These are phyloP conservation scores for Penicillium olsonii DNA, from an alignment of 2,329 filamentous ascomycete genomes.

Conservation along the genomic window DNA sequence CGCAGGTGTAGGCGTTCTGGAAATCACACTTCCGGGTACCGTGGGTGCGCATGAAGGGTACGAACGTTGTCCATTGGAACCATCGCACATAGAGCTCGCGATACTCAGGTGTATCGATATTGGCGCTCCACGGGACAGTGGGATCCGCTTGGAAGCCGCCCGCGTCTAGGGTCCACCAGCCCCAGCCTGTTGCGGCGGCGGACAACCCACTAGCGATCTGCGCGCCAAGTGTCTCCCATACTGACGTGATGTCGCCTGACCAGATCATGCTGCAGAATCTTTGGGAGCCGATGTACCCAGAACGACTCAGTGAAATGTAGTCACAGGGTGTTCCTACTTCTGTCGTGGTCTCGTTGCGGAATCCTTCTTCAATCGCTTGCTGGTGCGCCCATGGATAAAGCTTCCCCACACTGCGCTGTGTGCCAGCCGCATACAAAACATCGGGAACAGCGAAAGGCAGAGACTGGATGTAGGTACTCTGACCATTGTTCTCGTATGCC, in stretches of 20 bases:
- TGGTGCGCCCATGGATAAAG: constrained; percentile 61
- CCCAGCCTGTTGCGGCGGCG: constrained; percentile 62
- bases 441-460: constrained; percentile 29
- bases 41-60: constrained; percentile 61
- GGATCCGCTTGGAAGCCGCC: constrained; percentile 61
- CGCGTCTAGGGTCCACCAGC: constrained; percentile 69
- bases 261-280: constrained; percentile 64
- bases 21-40: constrained; percentile 58
- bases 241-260: constrained; percentile 61
- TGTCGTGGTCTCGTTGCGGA: constrained; percentile 51
- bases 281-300: constrained; percentile 58
- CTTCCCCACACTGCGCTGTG: constrained; percentile 58
- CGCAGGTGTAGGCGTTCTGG: constrained; percentile 38
- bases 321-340: constrained; percentile 43
- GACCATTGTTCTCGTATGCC: constrained; percentile 46
- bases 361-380: constrained; percentile 59
- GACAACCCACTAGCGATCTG: constrained; percentile 63
- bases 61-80: constrained; percentile 67
- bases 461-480: constrained; percentile 51
- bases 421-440: constrained; percentile 61
- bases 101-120: constrained; percentile 55
- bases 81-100: constrained; percentile 63
- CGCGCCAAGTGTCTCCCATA: constrained; percentile 58
- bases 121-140: constrained; percentile 48
- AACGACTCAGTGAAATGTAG: constrained; percentile 55